Evolutionary conservation across 1,139 yeast genomes (phyloP).

Genomic region (Protomyces inundatus): DNA sequence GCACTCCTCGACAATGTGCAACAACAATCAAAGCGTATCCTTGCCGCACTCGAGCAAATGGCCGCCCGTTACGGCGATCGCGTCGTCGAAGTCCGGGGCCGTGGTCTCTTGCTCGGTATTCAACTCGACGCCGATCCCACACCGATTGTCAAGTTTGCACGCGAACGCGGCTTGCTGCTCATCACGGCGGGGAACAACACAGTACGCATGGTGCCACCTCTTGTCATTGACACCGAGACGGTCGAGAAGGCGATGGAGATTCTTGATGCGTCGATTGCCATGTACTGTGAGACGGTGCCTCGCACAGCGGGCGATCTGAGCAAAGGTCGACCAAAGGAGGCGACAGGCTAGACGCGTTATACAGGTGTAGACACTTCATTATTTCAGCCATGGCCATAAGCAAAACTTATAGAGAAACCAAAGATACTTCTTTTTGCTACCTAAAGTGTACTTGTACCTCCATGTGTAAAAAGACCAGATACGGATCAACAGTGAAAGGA

Average conservation of each 20-base stretch:
- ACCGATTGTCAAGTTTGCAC: constrained; percentile 60
- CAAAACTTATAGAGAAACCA: too few species aligned
- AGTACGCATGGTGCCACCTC: constrained; percentile 83
- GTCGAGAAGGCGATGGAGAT: constrained; percentile 66
- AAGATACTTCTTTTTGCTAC: too few species aligned
- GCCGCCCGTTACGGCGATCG: constrained; percentile 56
- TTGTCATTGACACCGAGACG: constrained; percentile 67
- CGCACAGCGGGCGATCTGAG: constrained; percentile 7
- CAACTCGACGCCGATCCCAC: constrained; percentile 66
- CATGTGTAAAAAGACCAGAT: too few species aligned
- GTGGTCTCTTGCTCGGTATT: constrained; percentile 78
- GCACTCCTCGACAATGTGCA: constrained; percentile 58
- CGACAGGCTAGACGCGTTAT: constrained; percentile 2
- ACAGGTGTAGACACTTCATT: too few species aligned
- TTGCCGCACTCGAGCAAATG: constrained; percentile 42
- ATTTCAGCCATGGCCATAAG: too few species aligned
- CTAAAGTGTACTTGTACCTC: too few species aligned
- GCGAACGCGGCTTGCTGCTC: constrained; percentile 72
- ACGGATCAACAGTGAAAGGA: too few species aligned
- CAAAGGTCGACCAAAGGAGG: constrained; percentile 15
- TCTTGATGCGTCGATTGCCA: constrained; percentile 47
- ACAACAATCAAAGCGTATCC: constrained; percentile 46
- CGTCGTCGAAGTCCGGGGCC: constrained; percentile 70
- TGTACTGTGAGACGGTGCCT: constrained; percentile 8
- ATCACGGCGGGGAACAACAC: constrained; percentile 91